Conservation (phyloP, 352 stramenopile genomes). For the Pythium phragmitis region DNA sequence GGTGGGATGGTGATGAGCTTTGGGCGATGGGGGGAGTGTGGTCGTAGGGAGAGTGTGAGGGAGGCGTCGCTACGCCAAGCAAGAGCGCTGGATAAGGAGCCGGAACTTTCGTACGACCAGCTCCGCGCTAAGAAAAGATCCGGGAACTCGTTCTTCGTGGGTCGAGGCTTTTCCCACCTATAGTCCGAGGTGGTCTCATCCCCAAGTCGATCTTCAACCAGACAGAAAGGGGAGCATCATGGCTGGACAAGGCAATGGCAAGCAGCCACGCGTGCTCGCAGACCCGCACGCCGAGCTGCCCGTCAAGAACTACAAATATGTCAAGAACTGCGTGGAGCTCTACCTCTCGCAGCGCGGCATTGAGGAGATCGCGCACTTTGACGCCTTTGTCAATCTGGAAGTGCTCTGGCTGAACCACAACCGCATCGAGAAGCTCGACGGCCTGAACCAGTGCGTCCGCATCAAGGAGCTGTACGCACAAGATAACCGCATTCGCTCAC, state of each 20-base stretch:
- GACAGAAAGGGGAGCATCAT: not conserved
- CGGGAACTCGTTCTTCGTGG: not conserved
- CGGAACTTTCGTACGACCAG: not conserved
- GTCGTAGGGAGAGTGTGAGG: not conserved
- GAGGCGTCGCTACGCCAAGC: not conserved
- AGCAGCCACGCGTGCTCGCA: constrained; percentile 27
- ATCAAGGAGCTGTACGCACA: constrained; percentile 89
- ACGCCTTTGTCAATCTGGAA: constrained; percentile 87
- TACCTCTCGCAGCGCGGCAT: constrained; percentile 80
- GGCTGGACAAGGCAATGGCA: constrained; percentile 12
- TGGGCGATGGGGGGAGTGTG: no score
- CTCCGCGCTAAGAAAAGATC: constrained; percentile 8
- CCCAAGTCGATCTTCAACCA: no score
- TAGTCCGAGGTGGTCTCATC: not conserved
- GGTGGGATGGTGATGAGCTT: no score
- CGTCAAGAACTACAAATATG: constrained; percentile 89
- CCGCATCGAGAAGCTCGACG: constrained; percentile 60
- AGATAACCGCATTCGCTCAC: constrained; percentile 77
- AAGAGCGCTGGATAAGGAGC: not conserved
- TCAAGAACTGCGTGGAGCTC: constrained; percentile 88
- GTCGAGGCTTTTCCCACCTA: not conserved
- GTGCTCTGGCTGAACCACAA: constrained; percentile 91
- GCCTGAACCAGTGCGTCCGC: constrained; percentile 81
- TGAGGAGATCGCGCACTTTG: constrained; percentile 78
- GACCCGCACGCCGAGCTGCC: constrained; percentile 80